Evolutionary conservation across 257 asterid genomes (phyloP).

Genomic region (Craterostigma plantagineum): DNA sequence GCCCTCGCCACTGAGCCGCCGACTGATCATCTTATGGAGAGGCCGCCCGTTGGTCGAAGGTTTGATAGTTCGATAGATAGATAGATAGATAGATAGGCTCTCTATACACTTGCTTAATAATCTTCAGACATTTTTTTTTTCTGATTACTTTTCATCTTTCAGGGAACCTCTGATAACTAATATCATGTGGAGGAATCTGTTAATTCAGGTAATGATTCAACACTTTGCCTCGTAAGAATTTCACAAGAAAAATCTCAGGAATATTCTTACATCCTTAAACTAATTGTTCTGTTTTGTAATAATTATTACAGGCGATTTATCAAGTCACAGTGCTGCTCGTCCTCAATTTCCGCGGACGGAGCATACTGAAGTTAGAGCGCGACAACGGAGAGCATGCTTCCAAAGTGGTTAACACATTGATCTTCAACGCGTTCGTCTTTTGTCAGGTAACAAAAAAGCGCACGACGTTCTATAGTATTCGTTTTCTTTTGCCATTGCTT

Average conservation of each 20-base stretch:
- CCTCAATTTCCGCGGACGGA: constrained; percentile 45
- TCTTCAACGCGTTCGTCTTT: constrained; percentile 55
- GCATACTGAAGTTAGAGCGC: constrained; percentile 24
- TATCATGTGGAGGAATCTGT: constrained; percentile 70
- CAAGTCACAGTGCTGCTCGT: constrained; percentile 57
- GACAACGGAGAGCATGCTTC: constrained; percentile 19
- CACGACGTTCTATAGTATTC: neutral
- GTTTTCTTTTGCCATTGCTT: too few species aligned
- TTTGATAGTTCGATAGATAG: constrained; percentile 9
- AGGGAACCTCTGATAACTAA: constrained; percentile 76
- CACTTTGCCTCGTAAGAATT: too few species aligned
- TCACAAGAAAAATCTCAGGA: neutral
- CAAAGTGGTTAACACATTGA: constrained; percentile 38
- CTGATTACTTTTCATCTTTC: constrained; percentile 4
- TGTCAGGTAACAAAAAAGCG: constrained; percentile 33
- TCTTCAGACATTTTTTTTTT: neutral
- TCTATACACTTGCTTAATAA: neutral
- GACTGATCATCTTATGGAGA: constrained; percentile 53
- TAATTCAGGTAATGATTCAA: constrained; percentile 78
- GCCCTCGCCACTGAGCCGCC: constrained; percentile 74
- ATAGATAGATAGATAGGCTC: too few species aligned
- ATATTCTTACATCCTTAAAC: neutral
- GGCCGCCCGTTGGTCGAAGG: constrained; percentile 68
- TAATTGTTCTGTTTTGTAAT: neutral
- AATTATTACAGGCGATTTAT: constrained; percentile 48